Evolutionary conservation across 345 rosid genomes (phyloP).

Genomic region (Turnera subulata): DNA sequence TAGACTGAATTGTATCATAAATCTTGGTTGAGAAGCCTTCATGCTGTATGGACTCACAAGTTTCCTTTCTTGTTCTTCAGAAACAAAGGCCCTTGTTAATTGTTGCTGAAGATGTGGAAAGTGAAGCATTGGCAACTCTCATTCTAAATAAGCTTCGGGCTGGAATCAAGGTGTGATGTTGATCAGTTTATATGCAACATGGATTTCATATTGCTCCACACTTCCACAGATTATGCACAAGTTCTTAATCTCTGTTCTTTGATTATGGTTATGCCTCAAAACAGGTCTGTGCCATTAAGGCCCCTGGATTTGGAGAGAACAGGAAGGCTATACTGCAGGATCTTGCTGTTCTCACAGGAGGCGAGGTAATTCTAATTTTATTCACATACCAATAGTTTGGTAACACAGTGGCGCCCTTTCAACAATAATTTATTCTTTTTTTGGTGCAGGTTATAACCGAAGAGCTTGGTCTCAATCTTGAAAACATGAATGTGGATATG

Average conservation of each 20-base stretch:
- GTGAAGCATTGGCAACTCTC: constrained; percentile 84
- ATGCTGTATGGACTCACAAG: not conserved
- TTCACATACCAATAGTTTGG: not conserved
- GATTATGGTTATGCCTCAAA: too few relatives aligned
- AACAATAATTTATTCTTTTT: constrained; percentile 1
- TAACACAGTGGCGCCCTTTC: not conserved
- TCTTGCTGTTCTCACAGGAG: constrained; percentile 90
- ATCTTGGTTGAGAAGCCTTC: too few relatives aligned
- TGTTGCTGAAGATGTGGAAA: constrained; percentile 94
- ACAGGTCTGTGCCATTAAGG: constrained; percentile 91
- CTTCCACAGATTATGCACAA: too few relatives aligned
- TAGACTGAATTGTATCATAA: not conserved
- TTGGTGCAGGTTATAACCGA: constrained; percentile 71
- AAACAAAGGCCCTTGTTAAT: constrained; percentile 82
- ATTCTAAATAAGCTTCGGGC: constrained; percentile 93
- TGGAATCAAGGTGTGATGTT: constrained; percentile 72
- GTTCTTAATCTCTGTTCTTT: too few relatives aligned
- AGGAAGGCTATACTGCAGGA: constrained; percentile 80
- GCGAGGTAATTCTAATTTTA: constrained; percentile 47
- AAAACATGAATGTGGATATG: constrained; percentile 76
- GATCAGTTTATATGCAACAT: not conserved
- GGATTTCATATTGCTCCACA: too few relatives aligned
- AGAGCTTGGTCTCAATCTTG: constrained; percentile 93
- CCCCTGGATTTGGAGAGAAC: constrained; percentile 98
- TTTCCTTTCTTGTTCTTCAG: constrained; percentile 37